These are phyloP conservation scores for Termitomyces sp. DNA, from an alignment of 768 basidiomycete genomes.

Conservation along the genomic window DNA sequence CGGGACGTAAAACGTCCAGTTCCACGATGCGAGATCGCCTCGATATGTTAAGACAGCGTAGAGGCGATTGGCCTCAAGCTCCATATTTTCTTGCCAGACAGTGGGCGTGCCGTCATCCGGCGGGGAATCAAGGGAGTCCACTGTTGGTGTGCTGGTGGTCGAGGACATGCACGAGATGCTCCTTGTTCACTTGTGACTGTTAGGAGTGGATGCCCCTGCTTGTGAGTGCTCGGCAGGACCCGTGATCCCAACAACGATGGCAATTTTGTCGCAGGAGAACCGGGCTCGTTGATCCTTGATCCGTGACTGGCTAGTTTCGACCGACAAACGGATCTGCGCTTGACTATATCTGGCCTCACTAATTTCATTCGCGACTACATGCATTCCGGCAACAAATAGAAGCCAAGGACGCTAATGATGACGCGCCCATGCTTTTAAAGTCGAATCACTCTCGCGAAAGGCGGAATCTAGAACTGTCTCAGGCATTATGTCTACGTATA, in stretches of 20 bases:
- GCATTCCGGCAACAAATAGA: too few relatives aligned
- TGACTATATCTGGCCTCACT: too few relatives aligned
- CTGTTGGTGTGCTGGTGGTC: not conserved
- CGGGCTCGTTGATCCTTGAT: not conserved
- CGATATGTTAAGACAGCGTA: constrained; percentile 42
- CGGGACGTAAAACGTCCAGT: constrained; percentile 45
- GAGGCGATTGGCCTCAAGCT: constrained; percentile 34
- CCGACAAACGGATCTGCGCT: too few relatives aligned
- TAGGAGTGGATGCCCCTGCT: not conserved
- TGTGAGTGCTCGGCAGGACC: not conserved
- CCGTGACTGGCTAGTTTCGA: too few relatives aligned
- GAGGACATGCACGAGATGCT: not conserved
- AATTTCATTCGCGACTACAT: too few relatives aligned
- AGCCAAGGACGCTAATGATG: too few relatives aligned
- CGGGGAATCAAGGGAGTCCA: not conserved
- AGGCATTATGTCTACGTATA: too few relatives aligned
- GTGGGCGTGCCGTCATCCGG: not conserved
- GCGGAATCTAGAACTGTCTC: too few relatives aligned
- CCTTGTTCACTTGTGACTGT: not conserved
- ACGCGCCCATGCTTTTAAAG: too few relatives aligned
- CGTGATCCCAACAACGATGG: not conserved
- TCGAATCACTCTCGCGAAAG: too few relatives aligned
- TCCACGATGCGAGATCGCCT: constrained; percentile 43
- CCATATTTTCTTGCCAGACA: constrained; percentile 2
- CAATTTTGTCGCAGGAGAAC: not conserved